These are phyloP conservation scores for Camellia lanceoleosa DNA, from an alignment of 148 eudicot genomes.

Conservation along the genomic window DNA sequence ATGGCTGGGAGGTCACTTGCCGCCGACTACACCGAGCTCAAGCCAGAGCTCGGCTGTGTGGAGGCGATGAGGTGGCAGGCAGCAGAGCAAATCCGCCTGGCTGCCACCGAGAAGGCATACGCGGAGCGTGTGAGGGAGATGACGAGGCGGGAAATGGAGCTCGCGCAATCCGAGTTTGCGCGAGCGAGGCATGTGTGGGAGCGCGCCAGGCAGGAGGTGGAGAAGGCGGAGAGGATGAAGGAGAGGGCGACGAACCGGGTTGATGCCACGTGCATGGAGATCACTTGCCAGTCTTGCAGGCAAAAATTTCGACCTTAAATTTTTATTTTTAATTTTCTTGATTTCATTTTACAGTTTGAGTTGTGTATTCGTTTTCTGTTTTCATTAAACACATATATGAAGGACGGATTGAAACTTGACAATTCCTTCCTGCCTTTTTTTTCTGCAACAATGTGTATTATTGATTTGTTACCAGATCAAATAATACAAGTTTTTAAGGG, in stretches of 20 bases:
- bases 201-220: conserved; percentile 71
- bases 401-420: not conserved
- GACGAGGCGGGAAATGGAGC: conserved; percentile 71
- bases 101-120: conserved; percentile 80
- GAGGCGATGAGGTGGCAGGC: conserved; percentile 79
- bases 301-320: conserved; percentile 60
- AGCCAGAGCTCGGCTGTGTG: conserved; percentile 10
- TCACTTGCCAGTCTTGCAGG: conserved; percentile 84
- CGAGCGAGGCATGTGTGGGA: conserved; percentile 80
- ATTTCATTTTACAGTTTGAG: no score
- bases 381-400: no score
- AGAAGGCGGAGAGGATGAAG: conserved; percentile 57
- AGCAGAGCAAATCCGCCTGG: conserved; percentile 70
- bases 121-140: conserved; percentile 86
- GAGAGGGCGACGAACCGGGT: conserved; percentile 36
- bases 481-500: not conserved
- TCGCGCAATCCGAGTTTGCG: conserved; percentile 82
- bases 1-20: not conserved
- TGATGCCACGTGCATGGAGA: conserved; percentile 58
- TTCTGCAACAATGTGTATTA: not conserved
- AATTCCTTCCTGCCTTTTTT: not conserved
- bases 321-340: no score
- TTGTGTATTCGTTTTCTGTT: no score
- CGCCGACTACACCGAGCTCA: not conserved
- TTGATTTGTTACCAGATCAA: conserved; percentile 6